A percentile compares a stretch with the other conserved stretches of the same genome.
Evolutionary conservation across 108 stramenopile genomes (phyloP).

Genomic region (Pseudonitzschia multistriata): DNA sequence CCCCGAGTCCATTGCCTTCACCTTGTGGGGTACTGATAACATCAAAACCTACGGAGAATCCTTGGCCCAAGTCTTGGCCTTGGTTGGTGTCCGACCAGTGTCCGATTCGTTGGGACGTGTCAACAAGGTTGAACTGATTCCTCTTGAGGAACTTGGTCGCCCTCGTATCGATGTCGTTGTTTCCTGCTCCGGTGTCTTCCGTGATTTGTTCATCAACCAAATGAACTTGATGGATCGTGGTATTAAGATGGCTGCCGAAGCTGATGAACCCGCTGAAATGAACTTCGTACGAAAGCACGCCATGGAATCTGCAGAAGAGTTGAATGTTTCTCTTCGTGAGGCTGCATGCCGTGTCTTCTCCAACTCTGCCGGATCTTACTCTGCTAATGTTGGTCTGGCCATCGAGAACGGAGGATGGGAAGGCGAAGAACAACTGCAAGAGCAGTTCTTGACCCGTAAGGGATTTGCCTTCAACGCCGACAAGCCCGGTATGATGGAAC

Average conservation of each 20-base stretch:
- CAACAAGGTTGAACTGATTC: conserved; percentile 97
- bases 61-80: conserved; percentile 90
- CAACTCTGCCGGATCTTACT: conserved; percentile 96
- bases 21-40: conserved; percentile 98
- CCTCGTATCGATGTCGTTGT: conserved; percentile 97
- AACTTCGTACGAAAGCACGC: conserved; percentile 98
- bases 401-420: conserved; percentile 99
- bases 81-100: conserved; percentile 92
- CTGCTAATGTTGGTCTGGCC: conserved; percentile 95
- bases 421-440: conserved; percentile 89
- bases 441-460: conserved; percentile 94
- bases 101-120: conserved; percentile 94
- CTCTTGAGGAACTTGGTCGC: conserved; percentile 93
- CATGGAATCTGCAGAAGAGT: conserved; percentile 85
- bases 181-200: conserved; percentile 96
- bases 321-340: conserved; percentile 84
- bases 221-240: conserved; percentile 98
- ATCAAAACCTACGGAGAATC: conserved; percentile 98
- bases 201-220: conserved; percentile 98
- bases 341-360: conserved; percentile 95
- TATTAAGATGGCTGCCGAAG: conserved; percentile 97
- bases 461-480: conserved; percentile 96
- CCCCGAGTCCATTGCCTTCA: conserved; percentile 95
- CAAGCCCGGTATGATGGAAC: conserved; percentile 98
- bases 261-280: conserved; percentile 87